These are phyloP conservation scores for Fusarium goolgardi DNA, from an alignment of 2,329 filamentous ascomycete species.

Conservation along the genomic window DNA sequence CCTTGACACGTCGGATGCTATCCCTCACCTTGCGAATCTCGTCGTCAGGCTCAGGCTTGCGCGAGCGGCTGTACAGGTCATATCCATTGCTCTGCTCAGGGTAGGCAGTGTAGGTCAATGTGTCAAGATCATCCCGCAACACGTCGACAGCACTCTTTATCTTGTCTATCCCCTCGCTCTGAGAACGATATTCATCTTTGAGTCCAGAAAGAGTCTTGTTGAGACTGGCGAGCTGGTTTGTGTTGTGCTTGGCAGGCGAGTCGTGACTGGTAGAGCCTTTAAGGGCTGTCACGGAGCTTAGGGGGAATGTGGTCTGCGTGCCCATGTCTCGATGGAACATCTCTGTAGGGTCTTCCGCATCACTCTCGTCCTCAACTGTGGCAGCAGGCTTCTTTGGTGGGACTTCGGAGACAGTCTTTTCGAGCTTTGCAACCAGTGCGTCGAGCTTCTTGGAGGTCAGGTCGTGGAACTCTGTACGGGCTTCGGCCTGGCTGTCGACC, in stretches of 20 bases:
- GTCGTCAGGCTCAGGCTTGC: constrained; percentile 69
- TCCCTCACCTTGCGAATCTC: constrained; percentile 78
- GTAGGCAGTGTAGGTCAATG: constrained; percentile 61
- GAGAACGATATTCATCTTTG: constrained; percentile 56
- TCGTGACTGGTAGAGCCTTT: constrained; percentile 32
- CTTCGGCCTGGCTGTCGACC: constrained; percentile 63
- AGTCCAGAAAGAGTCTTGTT: constrained; percentile 57
- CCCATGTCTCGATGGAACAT: constrained; percentile 85
- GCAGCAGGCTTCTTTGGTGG: constrained; percentile 54
- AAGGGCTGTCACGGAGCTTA: constrained; percentile 31
- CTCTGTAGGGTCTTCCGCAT: constrained; percentile 75
- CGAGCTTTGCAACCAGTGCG: constrained; percentile 62
- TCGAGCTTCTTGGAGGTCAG: constrained; percentile 60
- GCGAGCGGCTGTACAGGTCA: constrained; percentile 58
- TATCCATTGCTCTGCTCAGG: constrained; percentile 54
- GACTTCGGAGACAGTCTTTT: constrained; percentile 69
- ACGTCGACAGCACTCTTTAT: constrained; percentile 65
- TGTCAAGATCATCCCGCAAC: constrained; percentile 74
- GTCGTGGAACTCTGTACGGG: constrained; percentile 64
- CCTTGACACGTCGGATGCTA: constrained; percentile 83
- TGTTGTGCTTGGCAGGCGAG: constrained; percentile 54
- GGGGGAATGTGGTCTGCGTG: constrained; percentile 74
- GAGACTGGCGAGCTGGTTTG: constrained; percentile 58
- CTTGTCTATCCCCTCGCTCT: constrained; percentile 63
- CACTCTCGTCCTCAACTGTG: constrained; percentile 54